phyloP scores from a whole-genome alignment of 1,284 basidiomycete species.

The Termitomyces sp. region DNA sequence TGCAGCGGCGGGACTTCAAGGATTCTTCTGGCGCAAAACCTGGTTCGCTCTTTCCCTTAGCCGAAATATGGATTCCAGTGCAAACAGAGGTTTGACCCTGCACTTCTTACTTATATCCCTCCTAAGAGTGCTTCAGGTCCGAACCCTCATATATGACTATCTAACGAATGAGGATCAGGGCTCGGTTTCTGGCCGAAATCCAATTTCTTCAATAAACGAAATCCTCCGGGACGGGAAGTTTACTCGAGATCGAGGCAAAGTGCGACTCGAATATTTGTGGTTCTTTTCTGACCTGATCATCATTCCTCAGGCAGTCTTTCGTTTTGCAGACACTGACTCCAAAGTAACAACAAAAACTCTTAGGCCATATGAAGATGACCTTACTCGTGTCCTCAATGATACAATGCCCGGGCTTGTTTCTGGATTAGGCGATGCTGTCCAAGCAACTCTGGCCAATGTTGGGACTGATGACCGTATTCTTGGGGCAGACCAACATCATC shows the following conservation, averaged over 20 bases:
- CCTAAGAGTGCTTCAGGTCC: slow-evolving; percentile 50
- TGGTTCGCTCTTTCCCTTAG: slow-evolving; percentile 70
- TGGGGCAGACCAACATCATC: slow-evolving; percentile 74
- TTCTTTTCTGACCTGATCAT: slow-evolving; percentile 7
- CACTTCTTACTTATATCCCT: slow-evolving; percentile 3
- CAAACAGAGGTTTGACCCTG: slow-evolving; percentile 71
- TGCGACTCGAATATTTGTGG: slow-evolving; percentile 25
- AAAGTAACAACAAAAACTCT: slow-evolving; percentile 69
- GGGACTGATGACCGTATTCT: slow-evolving; percentile 69
- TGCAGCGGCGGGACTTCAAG: slow-evolving; percentile 80
- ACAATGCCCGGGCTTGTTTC: slow-evolving; percentile 94
- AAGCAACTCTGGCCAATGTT: slow-evolving; percentile 54
- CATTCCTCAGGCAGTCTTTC: slow-evolving; percentile 69
- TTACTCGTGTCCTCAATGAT: slow-evolving; percentile 80
- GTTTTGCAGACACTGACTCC: slow-evolving; percentile 82
- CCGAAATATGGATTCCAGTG: slow-evolving; percentile 90
- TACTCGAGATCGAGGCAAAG: slow-evolving; percentile 75
- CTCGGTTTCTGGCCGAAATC: slow-evolving; percentile 72
- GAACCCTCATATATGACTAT: slow-evolving; percentile 86
- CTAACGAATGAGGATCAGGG: slow-evolving; percentile 85
- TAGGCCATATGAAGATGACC: slow-evolving; percentile 77
- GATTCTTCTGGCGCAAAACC: slow-evolving; percentile 75
- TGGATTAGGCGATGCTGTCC: slow-evolving; percentile 56
- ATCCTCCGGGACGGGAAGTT: slow-evolving; percentile 83
- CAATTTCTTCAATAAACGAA: slow-evolving; percentile 92